phyloP scores from a whole-genome alignment of 495 filamentous ascomycete genomes.

The Penicillium longicatenatum region DNA sequence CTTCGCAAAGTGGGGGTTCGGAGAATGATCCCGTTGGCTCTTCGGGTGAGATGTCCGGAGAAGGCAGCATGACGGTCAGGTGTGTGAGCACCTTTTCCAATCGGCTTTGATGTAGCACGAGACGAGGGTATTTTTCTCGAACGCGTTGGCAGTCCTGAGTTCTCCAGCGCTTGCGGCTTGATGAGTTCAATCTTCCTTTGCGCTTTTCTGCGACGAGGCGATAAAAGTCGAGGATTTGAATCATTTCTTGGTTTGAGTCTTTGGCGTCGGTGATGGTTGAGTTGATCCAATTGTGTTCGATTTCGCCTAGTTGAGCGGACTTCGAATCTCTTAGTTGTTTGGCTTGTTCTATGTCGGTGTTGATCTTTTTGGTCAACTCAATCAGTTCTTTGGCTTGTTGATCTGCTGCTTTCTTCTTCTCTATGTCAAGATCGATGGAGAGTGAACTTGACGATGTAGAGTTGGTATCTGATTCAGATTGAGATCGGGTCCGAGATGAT shows the following conservation, averaged over 20 bases:
- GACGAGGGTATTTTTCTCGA: slow-evolving; percentile 6
- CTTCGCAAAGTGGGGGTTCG: slow-evolving; percentile 1
- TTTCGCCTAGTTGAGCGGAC: slow-evolving; percentile 15
- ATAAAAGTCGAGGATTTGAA: slow-evolving; percentile 13
- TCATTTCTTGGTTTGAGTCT: slow-evolving; percentile 9
- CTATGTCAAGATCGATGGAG: slow-evolving; percentile 7
- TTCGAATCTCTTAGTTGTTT: slow-evolving; percentile 13
- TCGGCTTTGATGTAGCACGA: slow-evolving; percentile 13
- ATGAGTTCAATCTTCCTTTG: slow-evolving; percentile 17
- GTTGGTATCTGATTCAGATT: slow-evolving; percentile 2
- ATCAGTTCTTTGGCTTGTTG: slow-evolving; percentile 10
- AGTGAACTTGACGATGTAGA: not conserved
- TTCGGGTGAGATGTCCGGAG: not conserved
- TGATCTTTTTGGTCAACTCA: slow-evolving; percentile 11
- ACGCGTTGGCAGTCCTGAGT: slow-evolving; percentile 6
- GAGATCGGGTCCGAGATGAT: not conserved
- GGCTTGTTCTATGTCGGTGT: slow-evolving; percentile 6
- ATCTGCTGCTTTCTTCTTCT: slow-evolving; percentile 12
- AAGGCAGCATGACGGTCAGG: not conserved
- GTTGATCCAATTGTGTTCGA: slow-evolving; percentile 23
- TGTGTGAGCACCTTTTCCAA: slow-evolving; percentile 14
- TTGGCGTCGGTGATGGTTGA: slow-evolving; percentile 17
- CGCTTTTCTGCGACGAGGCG: slow-evolving; percentile 14
- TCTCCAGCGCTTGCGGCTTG: slow-evolving; percentile 20
- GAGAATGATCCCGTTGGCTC: not conserved